Base-by-base conservation (phyloP, 371 early-diverging fungal species). In the Batrachochytrium dendrobatidis region DNA sequence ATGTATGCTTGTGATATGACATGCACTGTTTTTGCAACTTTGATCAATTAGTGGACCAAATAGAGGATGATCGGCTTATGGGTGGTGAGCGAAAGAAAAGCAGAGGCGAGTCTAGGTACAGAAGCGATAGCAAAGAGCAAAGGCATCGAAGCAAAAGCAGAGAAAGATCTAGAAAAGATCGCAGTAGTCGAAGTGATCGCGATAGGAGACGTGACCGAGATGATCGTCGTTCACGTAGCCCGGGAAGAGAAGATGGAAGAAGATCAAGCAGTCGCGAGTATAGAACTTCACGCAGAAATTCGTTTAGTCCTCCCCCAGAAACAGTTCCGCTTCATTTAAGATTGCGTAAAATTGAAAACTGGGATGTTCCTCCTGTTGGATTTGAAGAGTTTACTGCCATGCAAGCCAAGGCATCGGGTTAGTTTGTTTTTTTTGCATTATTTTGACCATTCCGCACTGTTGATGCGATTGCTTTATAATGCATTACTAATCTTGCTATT, bases 351-450 rank as follows among this genome's bases (percentile, higher is more conserved):
- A 79, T 95, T 33, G 80, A 85, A 56, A 83, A 87, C 66, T 98
- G 98, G 98, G 98, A 98, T 73, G 77, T 89, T 58, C 81, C 92
- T 1, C 97, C 97, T 39, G 82, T 84, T 20, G 96, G 95, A 25
- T 95, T 86, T 72, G 95, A 97, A 67, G 84, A 82, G 53, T 81
- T 94, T 80, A 80, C 90, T 10, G 91, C 90, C 5, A 75, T 78
- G 53, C 89, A 95, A 59, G 97, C 90, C 58, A 98, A 98, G 72
- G 83, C 84, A 18, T 87, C 94, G 30, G 95, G 90, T 86, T 66
- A 20, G 34, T 26, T 2, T 20, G 34, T 45, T 3, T 57, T 22
- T 22, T 34, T 22, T 46, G 34, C 24, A 43, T 20, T 26, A 32
- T 33, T 28, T 33, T 62, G 61, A 39, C 39, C 22, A 28, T 34